Percentiles rank a stretch among this genome's conserved stretches.
Evolutionary conservation across 306 rosid genomes (phyloP).

Genomic region (Lathyrus tuberosus): DNA sequence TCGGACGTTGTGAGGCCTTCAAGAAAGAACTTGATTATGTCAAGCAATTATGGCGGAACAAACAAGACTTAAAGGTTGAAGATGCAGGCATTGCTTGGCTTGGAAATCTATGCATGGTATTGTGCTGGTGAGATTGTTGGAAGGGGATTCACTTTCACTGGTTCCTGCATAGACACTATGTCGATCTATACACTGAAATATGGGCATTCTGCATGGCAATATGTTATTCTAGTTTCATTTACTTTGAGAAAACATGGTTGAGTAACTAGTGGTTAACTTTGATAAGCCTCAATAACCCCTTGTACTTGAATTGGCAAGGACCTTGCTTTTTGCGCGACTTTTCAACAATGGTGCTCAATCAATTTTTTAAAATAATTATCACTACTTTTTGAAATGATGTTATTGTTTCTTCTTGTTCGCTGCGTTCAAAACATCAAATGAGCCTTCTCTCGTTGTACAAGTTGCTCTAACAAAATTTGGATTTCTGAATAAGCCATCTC

Average conservation of each 20-base stretch:
- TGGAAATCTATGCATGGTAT: constrained; percentile 89
- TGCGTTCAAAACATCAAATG: neutral
- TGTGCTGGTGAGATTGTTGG: constrained; percentile 93
- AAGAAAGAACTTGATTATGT: constrained; percentile 80
- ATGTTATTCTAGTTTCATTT: constrained; percentile 44
- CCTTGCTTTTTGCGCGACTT: constrained; percentile 45
- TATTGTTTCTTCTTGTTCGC: neutral
- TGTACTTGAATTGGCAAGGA: constrained; percentile 62
- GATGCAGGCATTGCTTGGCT: constrained; percentile 89
- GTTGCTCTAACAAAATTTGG: neutral
- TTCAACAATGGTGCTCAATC: constrained; percentile 40
- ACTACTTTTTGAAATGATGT: neutral
- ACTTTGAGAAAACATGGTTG: constrained; percentile 45
- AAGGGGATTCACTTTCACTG: constrained; percentile 95
- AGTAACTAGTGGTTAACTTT: constrained; percentile 54
- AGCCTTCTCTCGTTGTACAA: neutral
- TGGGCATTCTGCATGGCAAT: constrained; percentile 52
- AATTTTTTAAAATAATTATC: constrained; percentile 10
- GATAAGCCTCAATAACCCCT: constrained; percentile 74
- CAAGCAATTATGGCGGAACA: constrained; percentile 82
- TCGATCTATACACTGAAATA: constrained; percentile 50
- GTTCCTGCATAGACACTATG: constrained; percentile 49
- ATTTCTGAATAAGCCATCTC: neutral
- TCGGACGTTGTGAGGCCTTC: constrained; percentile 67
- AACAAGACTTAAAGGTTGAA: constrained; percentile 82